These are phyloP conservation scores for Fusarium nisikadoi DNA, from an alignment of 2,329 filamentous ascomycete genomes.

Conservation along the genomic window DNA sequence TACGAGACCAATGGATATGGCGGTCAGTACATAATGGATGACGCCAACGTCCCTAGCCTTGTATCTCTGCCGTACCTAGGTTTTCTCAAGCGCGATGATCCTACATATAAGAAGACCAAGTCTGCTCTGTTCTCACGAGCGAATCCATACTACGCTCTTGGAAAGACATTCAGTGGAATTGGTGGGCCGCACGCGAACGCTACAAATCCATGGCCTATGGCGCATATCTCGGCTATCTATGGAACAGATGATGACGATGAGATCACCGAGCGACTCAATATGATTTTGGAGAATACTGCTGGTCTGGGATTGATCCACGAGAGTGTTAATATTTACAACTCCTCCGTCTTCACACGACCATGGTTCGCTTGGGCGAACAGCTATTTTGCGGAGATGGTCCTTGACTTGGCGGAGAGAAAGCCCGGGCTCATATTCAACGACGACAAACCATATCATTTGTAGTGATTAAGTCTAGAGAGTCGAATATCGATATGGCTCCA, in stretches of 20 bases:
- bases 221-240: slow-evolving; percentile 15
- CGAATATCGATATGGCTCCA: no score
- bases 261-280: background rate
- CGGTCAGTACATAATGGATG: slow-evolving; percentile 32
- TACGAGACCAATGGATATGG: slow-evolving; percentile 25
- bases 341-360: slow-evolving; percentile 4
- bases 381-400: slow-evolving; percentile 22
- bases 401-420: slow-evolving; percentile 14
- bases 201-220: slow-evolving; percentile 22
- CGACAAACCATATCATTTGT: slow-evolving; percentile 2
- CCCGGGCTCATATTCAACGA: slow-evolving; percentile 11
- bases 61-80: slow-evolving; percentile 15
- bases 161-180: slow-evolving; percentile 10
- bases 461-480: no score
- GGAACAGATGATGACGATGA: slow-evolving; percentile 7
- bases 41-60: slow-evolving; percentile 20
- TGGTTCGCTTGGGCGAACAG: slow-evolving; percentile 32
- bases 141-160: slow-evolving; percentile 15
- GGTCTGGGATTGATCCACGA: slow-evolving; percentile 13
- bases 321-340: slow-evolving; percentile 19
- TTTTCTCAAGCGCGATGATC: slow-evolving; percentile 9
- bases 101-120: slow-evolving; percentile 16
- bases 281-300: slow-evolving; percentile 21
- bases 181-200: slow-evolving; percentile 21
- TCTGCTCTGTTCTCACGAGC: slow-evolving; percentile 4